phyloP scores from a whole-genome alignment of 2,329 filamentous ascomycete species.

The Xylaria multiplex region DNA sequence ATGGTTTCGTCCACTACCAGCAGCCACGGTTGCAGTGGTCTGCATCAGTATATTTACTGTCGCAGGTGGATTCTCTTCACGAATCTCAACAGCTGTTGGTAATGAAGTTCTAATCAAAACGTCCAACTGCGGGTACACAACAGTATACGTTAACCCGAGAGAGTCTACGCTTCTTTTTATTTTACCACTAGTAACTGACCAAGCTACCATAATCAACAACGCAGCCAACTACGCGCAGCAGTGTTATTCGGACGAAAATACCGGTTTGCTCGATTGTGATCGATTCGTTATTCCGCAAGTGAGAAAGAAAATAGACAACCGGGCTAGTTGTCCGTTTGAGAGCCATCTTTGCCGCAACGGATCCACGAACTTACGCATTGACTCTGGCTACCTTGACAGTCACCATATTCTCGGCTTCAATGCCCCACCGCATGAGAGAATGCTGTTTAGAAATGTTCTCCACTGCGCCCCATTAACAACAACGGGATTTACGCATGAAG shows the following conservation, averaged over 20 bases:
- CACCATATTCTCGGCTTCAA: background rate
- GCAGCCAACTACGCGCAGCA: constrained; percentile 36
- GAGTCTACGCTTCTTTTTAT: too few relatives aligned
- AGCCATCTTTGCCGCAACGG: background rate
- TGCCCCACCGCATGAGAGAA: constrained; percentile 2
- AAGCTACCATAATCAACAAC: background rate
- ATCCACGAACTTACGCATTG: background rate
- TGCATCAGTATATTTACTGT: background rate
- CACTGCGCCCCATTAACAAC: constrained; percentile 9
- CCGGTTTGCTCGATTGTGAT: constrained; percentile 2
- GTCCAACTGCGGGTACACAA: constrained; percentile 7
- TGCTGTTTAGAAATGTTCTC: constrained; percentile 7
- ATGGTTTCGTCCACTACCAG: background rate
- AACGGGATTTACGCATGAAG: background rate
- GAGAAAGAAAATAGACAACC: background rate
- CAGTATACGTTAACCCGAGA: too few relatives aligned
- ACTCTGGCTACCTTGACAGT: background rate
- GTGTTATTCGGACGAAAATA: constrained; percentile 23
- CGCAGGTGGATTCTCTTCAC: constrained; percentile 18
- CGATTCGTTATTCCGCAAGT: constrained; percentile 9
- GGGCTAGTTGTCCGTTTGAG: background rate
- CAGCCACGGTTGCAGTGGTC: background rate
- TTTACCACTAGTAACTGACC: too few relatives aligned
- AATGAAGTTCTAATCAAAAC: constrained; percentile 12
- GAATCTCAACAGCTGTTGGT: constrained; percentile 8